Evolutionary conservation across 331 rosid species (phyloP), one percentile per base, ranked within the genome.

Genomic region (Quercus phellos): DNA sequence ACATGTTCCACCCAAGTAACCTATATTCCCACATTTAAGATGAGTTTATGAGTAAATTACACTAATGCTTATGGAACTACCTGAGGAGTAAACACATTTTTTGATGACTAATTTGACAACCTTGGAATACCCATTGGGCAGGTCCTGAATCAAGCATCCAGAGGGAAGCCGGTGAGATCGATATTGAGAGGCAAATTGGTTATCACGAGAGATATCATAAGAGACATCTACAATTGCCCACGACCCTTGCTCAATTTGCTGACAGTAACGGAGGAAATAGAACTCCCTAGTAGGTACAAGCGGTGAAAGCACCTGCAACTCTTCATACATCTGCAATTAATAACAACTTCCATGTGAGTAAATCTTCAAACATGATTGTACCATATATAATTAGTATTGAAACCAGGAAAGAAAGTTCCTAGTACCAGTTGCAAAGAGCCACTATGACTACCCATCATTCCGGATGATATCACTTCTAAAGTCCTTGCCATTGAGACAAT

Each of bases 101-200:
- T 51, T 6, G 12, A 14, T 55, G 17, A 46, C 17, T 14, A 51
- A 50, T 55, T 74, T 59, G 54, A 26, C 56, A 58, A 91, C 98
- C 91, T 90, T 88, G 75, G 97, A 90, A 56, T 94, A 94, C 32
- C 99, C 99, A 80, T 90, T 94, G 46, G 99, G 99, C 99, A 94
- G 81, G 85, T 92, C 99, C 77, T 88, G 95, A 55, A 94, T 90
- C 68, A 94, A 86, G 88, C 96, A 91, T 16, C 99, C 99, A 1
- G 99, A 92, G 35, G 99, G 97, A 75, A 87, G 91, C 21, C 90
- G 85, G 42, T 74, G 97, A 72, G 85, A 87, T 21, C 87, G 88
- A 73, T 55, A 83, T 63, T 89, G 96, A 55, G 87, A 81, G 64
- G 84, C 58, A 74, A 87, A 87, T 22, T 92, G 97, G 68, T 79